Evolutionary conservation across 345 rosid genomes (phyloP), one percentile per base, ranked within the genome.

Genomic region (Punica granatum): DNA sequence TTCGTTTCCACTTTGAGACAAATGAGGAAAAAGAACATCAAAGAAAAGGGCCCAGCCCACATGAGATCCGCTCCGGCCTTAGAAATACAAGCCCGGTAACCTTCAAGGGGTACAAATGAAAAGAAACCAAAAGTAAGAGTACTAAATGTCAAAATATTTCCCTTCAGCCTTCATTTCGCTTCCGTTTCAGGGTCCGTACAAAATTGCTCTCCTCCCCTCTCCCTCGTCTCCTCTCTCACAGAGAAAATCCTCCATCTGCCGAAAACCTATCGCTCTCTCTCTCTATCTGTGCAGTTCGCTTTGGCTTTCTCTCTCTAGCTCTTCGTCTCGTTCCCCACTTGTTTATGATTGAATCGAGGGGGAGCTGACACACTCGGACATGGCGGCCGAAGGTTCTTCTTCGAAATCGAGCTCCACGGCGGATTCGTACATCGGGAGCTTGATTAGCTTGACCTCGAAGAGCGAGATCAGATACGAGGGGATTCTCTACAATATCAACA

Each of bases 391-490:
- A 64, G 84, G 83, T 36, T 59, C 67, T 19, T 78, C 80, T 67
- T 73, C 88, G 63, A 82, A 84, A 76, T 78, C 94, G 74, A 76
- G 86, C 70, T 79, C 92, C 65, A 75, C 90, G 67, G 93, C 92
- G 42, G 98, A 92, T 79, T 88, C 98, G 33, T 92, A 92, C 82
- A 81, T 92, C 41, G 98, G 98, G 72, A 92, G 98, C 87, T 84
- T 88, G 87, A 92, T 90, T 51, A 92, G 97, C 77, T 80, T 92
- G 84, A 92, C 98, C 16, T 92, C 98, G 9, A 92, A 90, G 86
- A 86, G 96, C 72, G 97, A 92, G 85, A 90, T 92, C 87, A 84
- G 97, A 82, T 93, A 93, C 71, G 98, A 92, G 76, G 97, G 98
- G 26, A 73, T 90, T 70, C 94, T 93, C 12, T 90, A 83, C 84